Evolutionary conservation across 2,329 filamentous ascomycete genomes (phyloP).

Genomic region (Colletotrichum kahawae): DNA sequence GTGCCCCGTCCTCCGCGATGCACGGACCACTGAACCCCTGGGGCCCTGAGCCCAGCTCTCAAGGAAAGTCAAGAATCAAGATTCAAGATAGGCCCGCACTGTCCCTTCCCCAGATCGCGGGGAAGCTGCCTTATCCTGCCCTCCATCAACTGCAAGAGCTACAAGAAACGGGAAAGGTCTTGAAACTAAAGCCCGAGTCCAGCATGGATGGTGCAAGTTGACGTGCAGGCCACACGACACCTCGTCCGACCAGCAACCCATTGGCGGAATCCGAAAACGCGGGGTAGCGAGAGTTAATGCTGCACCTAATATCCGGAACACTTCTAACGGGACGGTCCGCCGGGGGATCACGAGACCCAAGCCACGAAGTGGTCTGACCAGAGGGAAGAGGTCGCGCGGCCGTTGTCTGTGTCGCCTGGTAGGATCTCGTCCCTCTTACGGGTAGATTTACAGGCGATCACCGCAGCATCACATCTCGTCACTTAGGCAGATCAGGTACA

Average conservation of each 20-base stretch:
- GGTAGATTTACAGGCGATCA: background rate
- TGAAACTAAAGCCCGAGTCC: background rate
- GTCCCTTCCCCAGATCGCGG: constrained; percentile 10
- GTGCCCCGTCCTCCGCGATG: background rate
- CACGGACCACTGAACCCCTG: background rate
- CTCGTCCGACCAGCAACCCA: background rate
- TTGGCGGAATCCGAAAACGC: constrained; percentile 6
- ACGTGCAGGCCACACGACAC: background rate
- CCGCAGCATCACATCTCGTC: background rate
- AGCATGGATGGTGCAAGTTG: background rate
- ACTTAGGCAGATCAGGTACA: background rate
- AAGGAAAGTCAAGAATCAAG: background rate
- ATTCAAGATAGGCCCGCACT: background rate
- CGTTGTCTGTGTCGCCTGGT: background rate
- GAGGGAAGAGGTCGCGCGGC: background rate
- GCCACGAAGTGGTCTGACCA: background rate
- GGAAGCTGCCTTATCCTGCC: background rate
- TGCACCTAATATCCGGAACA: background rate
- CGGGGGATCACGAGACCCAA: background rate
- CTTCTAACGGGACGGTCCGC: background rate
- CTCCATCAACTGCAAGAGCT: background rate
- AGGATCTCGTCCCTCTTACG: background rate
- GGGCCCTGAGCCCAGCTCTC: background rate
- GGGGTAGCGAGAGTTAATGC: constrained; percentile 16
- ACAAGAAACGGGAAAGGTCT: background rate